Base-by-base conservation (phyloP, 176 grass and related monocot genomes). In the Hordeum marinum region DNA sequence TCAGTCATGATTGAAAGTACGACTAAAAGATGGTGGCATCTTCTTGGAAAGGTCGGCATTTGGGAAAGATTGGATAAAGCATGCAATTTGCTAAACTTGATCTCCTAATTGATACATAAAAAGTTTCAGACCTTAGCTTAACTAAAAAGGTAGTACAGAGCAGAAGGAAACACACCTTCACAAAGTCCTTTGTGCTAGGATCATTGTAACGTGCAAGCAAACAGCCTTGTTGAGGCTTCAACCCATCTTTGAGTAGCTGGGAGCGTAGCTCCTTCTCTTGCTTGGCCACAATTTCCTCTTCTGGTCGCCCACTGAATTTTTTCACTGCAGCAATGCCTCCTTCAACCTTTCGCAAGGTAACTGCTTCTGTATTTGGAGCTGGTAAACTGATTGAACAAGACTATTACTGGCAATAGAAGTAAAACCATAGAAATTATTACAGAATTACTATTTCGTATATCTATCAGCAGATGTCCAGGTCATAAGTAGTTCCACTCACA, bases 151-250 rank as follows among this genome's bases (percentile, higher is more conserved):
- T 34, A 34, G 32, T 9, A 78, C 52, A 36, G 50, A 5, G 23
- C 10, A 61, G 29, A 72, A 77, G 14, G 74, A 83, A 83, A 72
- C 72, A 83, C 92, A 98, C 96, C 93, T 94, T 95, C 80, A 95
- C 50, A 83, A 98, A 95, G 84, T 86, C 84, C 67, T 87, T 85
- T 83, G 96, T 98, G 31, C 89, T 88, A 72, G 93, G 93, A 88
- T 98, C 96, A 90, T 98, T 98, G 77, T 94, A 98, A 26, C 96
- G 88, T 32, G 93, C 96, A 76, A 92, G 96, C 83, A 95, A 76
- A 89, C 88, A 98, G 23, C 96, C 93, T 81, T 92, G 71, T 34
- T 89, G 89, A 90, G 91, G 70, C 25, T 85, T 92, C 50, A 98
- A 73, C 36, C 83, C 93, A 75, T 98, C 91, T 76, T 89, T 90